Evolutionary conservation across 164 flowering plant species (phyloP).

Genomic region (Euptelea pleiosperma): DNA sequence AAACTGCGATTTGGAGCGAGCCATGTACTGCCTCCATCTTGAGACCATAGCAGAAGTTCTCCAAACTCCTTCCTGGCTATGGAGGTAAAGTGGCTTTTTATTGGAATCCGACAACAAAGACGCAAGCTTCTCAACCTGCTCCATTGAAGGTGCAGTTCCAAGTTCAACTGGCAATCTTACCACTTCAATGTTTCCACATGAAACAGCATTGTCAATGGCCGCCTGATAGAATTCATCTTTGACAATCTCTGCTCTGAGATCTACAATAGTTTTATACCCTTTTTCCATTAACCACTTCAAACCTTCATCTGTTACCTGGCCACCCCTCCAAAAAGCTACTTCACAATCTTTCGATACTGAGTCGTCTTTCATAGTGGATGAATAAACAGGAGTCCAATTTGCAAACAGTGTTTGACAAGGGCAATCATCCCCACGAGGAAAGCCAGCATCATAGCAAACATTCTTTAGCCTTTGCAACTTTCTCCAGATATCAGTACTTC

Average conservation of each 20-base stretch:
- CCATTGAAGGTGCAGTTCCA: constrained; percentile 72
- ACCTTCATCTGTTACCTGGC: constrained; percentile 92
- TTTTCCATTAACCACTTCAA: constrained; percentile 66
- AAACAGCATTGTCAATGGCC: constrained; percentile 57
- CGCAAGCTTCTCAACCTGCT: constrained; percentile 86
- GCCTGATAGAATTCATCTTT: constrained; percentile 64
- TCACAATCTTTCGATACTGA: constrained; percentile 36
- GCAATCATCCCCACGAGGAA: constrained; percentile 59
- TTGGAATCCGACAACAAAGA: constrained; percentile 58
- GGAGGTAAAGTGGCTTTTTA: constrained; percentile 78
- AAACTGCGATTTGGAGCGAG: constrained; percentile 33
- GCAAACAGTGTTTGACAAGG: constrained; percentile 79
- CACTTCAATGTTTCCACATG: constrained; percentile 54
- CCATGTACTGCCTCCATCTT: constrained; percentile 80
- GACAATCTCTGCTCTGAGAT: constrained; percentile 81
- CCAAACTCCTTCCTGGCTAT: constrained; percentile 87
- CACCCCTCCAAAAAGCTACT: constrained; percentile 81
- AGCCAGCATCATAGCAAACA: constrained; percentile 93
- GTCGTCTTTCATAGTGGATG: constrained; percentile 53
- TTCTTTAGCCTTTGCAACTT: constrained; percentile 86
- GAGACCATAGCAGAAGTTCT: constrained; percentile 94
- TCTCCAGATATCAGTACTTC: constrained; percentile 72
- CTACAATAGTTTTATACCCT: constrained; percentile 81
- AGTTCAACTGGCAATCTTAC: constrained; percentile 76
- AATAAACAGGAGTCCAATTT: constrained; percentile 76